Evolutionary conservation across 805 yeast species (phyloP), one percentile per base, ranked within the genome.

Genomic region (Priceomyces castillae): DNA sequence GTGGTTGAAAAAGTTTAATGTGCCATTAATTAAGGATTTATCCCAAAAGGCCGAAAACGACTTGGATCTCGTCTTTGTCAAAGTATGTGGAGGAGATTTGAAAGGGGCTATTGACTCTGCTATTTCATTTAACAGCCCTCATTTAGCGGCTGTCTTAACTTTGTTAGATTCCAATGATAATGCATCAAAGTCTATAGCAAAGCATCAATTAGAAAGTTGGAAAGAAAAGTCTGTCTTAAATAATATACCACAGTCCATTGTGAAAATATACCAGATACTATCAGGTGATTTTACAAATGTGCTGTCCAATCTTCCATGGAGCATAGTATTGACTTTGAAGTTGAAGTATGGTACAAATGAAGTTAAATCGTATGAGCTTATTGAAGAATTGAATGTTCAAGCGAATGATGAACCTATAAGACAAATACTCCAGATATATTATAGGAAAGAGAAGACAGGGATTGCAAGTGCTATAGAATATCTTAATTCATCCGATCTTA

Each of bases 111-210:
- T 82, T 4, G 68, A 71, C 23, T 46, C 68, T 2, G 90, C 97
- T 1, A 62, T 81, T 1, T 65, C 73, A n/a, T 62, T 84, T 0
- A 73, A 74, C 7, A 86, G 86, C 53, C 64, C 76, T 4, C 96
- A 90, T 59, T 62, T 92, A 15, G 81, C 96, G 0, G 80, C 79
- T 0, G 55, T 88, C 20, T 61, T 92, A 10, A 75, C 96, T 0
- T 65, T 86, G 34, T 59, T 85, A 6, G 95, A 87, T 26, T 82
- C 94, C 0, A 83, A 84, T 51, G 86, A 83, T 50, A 73, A 73
- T 1, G 70, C 73, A 1, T 82, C 85, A 2, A 70, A 71, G 39
- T 54, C 54, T 0, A 68, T 80, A 41, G 90, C 97, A 0, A 49
- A 57, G 5, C 60, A 61, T 26, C 97, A 90, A 62, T 61, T 92